These are phyloP conservation scores for Tephrocybe sp. DNA, from an alignment of 768 basidiomycete species.

Conservation along the genomic window DNA sequence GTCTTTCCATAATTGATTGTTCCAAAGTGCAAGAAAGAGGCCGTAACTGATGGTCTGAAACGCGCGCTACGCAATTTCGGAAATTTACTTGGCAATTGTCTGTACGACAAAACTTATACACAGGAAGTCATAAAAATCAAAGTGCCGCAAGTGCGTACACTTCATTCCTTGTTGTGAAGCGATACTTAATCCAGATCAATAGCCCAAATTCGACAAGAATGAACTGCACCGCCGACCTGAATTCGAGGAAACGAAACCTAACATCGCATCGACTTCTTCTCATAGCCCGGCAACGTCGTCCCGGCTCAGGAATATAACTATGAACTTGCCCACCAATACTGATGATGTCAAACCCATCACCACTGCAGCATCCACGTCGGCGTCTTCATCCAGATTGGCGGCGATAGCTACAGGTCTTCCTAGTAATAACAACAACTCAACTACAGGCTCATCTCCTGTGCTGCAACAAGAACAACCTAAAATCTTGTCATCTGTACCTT, in stretches of 20 bases:
- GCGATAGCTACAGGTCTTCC: slow-evolving; percentile 2
- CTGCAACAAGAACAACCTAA: slow-evolving; percentile 21
- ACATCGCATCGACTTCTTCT: slow-evolving; percentile 11
- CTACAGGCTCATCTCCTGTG: slow-evolving; percentile 15
- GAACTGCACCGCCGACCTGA: slow-evolving; percentile 71
- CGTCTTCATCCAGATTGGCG: slow-evolving; percentile 14
- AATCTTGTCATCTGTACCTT: slow-evolving; percentile 35
- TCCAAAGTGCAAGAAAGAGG: slow-evolving; percentile 93
- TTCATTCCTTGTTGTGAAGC: neutral
- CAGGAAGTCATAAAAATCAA: slow-evolving; percentile 87
- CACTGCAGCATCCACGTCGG: slow-evolving; percentile 2
- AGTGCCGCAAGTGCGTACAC: slow-evolving; percentile 65
- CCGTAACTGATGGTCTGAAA: slow-evolving; percentile 93
- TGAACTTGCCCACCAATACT: neutral
- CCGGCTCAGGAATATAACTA: slow-evolving; percentile 9
- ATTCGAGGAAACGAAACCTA: slow-evolving; percentile 48
- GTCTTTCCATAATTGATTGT: no score
- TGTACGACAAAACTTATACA: slow-evolving; percentile 93
- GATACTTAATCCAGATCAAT: neutral
- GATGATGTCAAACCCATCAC: slow-evolving; percentile 5
- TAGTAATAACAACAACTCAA: neutral
- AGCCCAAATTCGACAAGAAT: slow-evolving; percentile 70
- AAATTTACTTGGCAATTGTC: slow-evolving; percentile 90
- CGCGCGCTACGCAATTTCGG: slow-evolving; percentile 90
- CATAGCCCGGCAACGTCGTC: slow-evolving; percentile 6